phyloP scores from a whole-genome alignment of 345 rosid genomes.

The Heritiera fomes region DNA sequence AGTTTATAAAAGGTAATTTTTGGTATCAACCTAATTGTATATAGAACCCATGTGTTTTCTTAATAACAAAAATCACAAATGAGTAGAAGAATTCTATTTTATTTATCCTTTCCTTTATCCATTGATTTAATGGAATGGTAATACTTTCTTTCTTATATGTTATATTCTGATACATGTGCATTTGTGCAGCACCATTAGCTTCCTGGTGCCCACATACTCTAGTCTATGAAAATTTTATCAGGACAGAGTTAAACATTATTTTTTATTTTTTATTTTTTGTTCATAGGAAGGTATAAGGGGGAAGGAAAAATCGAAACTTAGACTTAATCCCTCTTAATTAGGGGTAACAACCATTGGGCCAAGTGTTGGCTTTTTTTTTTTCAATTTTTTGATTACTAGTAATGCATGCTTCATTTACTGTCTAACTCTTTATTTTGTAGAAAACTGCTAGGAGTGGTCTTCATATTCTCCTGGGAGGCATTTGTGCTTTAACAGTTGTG shows the following conservation, averaged over 20 bases:
- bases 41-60: not conserved
- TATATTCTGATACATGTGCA: not conserved
- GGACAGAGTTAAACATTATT: not conserved
- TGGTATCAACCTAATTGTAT: not conserved
- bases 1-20: not conserved
- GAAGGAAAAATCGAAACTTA: too few species aligned
- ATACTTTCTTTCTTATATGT: not conserved
- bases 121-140: not conserved
- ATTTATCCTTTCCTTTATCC: not conserved
- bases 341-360: too few species aligned
- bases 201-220: not conserved
- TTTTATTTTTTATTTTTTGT: too few species aligned
- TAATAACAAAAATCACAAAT: not conserved
- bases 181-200: not conserved
- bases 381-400: not conserved
- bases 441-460: constrained; percentile 93
- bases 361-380: too few species aligned
- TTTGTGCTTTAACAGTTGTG: constrained; percentile 86
- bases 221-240: not conserved
- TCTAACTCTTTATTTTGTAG: constrained; percentile 40
- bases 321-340: too few species aligned
- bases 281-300: too few species aligned
- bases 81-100: not conserved
- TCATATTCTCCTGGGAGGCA: constrained; percentile 86
- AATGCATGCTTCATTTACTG: constrained; percentile 16